Conservation (phyloP, 2,329 filamentous ascomycete species). For the Aspergillus fischeri region DNA sequence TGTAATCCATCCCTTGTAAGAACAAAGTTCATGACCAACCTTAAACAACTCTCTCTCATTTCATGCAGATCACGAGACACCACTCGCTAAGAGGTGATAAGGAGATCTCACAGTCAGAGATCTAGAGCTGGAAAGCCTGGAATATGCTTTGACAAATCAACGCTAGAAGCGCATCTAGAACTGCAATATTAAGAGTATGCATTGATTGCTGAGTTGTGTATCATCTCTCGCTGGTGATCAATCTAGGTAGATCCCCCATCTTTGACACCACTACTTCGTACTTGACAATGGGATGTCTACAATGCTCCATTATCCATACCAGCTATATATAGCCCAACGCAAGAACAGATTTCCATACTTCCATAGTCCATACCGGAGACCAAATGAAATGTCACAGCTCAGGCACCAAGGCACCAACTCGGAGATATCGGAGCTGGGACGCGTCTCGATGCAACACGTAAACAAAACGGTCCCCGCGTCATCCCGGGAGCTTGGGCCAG, state of each 20-base stretch:
- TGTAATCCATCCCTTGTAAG: not conserved
- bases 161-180: not conserved
- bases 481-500: slow-evolving; percentile 18
- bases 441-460: slow-evolving; percentile 18
- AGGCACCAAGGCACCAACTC: slow-evolving; percentile 12
- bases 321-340: no score
- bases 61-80: not conserved
- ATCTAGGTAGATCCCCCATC: not conserved
- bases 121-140: not conserved
- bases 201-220: not conserved
- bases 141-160: not conserved
- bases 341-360: no score
- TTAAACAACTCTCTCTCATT: not conserved
- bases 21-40: not conserved
- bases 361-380: no score
- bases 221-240: not conserved
- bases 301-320: no score
- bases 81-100: no score
- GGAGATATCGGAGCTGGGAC: slow-evolving; percentile 19
- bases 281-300: no score
- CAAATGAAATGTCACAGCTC: not conserved
- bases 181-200: not conserved
- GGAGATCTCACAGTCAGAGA: not conserved
- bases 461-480: slow-evolving; percentile 19
- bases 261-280: no score